Conservation (phyloP, 2,329 filamentous ascomycete genomes). For the Zalaria sp. region DNA sequence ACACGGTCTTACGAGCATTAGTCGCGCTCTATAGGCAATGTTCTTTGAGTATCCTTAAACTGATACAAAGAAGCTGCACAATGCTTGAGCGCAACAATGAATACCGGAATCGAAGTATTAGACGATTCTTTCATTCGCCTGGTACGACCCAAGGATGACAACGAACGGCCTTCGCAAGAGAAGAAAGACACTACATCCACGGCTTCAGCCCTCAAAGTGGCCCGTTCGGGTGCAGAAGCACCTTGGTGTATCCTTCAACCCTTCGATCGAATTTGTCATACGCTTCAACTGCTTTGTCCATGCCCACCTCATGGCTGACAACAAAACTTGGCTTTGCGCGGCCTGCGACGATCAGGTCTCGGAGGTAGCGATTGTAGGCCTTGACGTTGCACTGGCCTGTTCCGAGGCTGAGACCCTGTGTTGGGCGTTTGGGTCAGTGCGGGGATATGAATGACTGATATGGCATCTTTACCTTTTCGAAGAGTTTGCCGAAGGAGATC, state of each 20-base stretch:
- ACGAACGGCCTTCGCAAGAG: too few relatives aligned
- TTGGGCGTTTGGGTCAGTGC: background rate
- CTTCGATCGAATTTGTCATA: slow-evolving; percentile 55
- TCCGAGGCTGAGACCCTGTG: slow-evolving; percentile 42
- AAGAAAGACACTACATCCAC: too few relatives aligned
- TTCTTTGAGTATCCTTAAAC: too few relatives aligned
- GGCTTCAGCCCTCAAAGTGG: slow-evolving; percentile 9
- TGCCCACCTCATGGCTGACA: slow-evolving; percentile 48
- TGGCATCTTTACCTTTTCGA: slow-evolving; percentile 42
- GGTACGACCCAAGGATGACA: too few relatives aligned
- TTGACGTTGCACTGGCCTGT: slow-evolving; percentile 57
- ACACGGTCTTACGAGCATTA: background rate
- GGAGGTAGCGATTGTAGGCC: slow-evolving; percentile 50
- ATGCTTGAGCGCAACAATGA: too few relatives aligned
- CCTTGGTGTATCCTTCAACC: slow-evolving; percentile 54
- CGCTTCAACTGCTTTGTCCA: slow-evolving; percentile 41
- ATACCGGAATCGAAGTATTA: too few relatives aligned
- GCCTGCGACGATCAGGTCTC: slow-evolving; percentile 51
- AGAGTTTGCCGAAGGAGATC: slow-evolving; percentile 52
- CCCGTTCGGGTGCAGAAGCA: slow-evolving; percentile 52
- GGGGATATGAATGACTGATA: background rate
- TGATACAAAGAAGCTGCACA: too few relatives aligned
- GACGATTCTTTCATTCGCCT: too few relatives aligned
- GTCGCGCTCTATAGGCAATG: too few relatives aligned
- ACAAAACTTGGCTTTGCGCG: slow-evolving; percentile 54